Conservation (phyloP, 2,329 filamentous ascomycete genomes). For the Neopestalotiopsis clavispora region DNA sequence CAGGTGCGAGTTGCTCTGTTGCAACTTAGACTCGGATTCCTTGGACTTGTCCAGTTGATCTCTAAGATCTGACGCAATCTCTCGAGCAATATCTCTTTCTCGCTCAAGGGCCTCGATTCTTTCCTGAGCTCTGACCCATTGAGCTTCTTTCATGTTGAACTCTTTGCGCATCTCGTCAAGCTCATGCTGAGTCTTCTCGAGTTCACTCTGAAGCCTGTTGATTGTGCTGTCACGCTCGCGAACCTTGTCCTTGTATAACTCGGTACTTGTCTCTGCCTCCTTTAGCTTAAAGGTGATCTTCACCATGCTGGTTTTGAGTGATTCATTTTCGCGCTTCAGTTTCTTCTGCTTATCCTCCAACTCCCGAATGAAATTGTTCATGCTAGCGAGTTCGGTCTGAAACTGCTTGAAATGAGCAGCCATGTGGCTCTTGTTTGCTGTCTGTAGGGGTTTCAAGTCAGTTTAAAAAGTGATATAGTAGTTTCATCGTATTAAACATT, state of each 20-base stretch:
- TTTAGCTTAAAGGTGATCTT: neutral
- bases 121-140: neutral
- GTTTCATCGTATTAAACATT: too few relatives aligned
- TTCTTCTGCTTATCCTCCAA: neutral
- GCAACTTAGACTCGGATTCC: neutral
- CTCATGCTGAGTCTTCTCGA: neutral
- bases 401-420: neutral
- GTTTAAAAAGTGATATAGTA: neutral
- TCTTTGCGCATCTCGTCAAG: neutral
- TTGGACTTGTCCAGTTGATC: neutral
- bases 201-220: neutral
- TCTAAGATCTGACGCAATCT: neutral
- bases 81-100: neutral
- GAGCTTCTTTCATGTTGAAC: neutral
- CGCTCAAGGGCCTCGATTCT: neutral
- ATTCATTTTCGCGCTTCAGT: neutral
- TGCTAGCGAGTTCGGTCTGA: neutral
- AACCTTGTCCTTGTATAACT: neutral
- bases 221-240: neutral
- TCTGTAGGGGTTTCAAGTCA: neutral
- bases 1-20: neutral
- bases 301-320: neutral
- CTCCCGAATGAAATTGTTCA: neutral
- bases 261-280: neutral
- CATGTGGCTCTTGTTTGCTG: neutral